phyloP scores from a whole-genome alignment of 139 green algal species.

The Tetraselmis chui region DNA sequence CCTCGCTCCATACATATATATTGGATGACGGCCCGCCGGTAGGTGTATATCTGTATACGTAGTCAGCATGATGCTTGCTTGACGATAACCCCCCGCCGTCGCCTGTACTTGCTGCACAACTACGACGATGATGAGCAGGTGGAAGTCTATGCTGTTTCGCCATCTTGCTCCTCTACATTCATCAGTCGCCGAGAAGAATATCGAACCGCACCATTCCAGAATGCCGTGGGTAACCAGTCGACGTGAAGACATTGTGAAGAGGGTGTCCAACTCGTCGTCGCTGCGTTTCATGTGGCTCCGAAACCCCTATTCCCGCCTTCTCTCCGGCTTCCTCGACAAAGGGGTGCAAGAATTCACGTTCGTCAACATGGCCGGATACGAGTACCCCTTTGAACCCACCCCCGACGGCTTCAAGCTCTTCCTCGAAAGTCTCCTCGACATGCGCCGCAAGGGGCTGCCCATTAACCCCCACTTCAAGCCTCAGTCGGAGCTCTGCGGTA shows the following conservation, averaged over 20 bases:
- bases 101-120: too few species aligned
- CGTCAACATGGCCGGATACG: neutral
- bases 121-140: too few species aligned
- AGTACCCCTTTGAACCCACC: neutral
- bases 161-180: too few species aligned
- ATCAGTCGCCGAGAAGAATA: too few species aligned
- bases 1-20: too few species aligned
- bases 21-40: too few species aligned
- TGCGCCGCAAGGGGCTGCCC: neutral
- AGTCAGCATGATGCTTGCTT: too few species aligned
- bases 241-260: neutral
- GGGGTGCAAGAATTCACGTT: neutral
- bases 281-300: neutral
- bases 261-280: neutral
- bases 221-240: too few species aligned
- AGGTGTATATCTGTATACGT: too few species aligned
- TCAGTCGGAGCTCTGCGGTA: neutral
- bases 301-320: neutral
- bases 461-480: neutral
- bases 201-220: too few species aligned
- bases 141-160: too few species aligned
- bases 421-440: neutral
- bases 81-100: too few species aligned
- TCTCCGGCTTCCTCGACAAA: neutral
- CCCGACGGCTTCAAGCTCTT: neutral